Conservation (phyloP, 371 early-diverging fungal genomes). For the Sporodiniella umbellata region DNA sequence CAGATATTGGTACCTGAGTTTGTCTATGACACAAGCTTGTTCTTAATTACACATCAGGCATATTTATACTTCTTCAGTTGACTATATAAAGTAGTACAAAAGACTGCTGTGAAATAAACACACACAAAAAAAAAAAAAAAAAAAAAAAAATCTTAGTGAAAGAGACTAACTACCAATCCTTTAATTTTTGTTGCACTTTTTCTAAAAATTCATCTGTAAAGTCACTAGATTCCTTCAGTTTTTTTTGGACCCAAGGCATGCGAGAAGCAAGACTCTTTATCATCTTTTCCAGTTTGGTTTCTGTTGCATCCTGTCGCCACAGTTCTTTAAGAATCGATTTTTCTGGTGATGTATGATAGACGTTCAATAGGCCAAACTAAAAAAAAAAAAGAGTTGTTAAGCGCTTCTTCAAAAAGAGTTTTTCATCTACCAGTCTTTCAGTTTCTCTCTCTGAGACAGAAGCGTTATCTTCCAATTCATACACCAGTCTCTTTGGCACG, state of each 20-base stretch:
- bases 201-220: conserved; percentile 9
- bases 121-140: too few relatives aligned
- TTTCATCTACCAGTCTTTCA: conserved; percentile 46
- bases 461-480: conserved; percentile 54
- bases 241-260: conserved; percentile 70
- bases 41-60: too few relatives aligned
- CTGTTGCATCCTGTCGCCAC: conserved; percentile 69
- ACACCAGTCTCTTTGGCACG: conserved; percentile 63
- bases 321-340: conserved; percentile 60
- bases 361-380: conserved; percentile 55
- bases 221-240: conserved; percentile 3
- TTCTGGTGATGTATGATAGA: conserved; percentile 55
- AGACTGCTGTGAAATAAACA: too few relatives aligned
- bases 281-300: conserved; percentile 68
- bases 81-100: too few relatives aligned
- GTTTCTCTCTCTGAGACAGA: conserved; percentile 45
- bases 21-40: too few relatives aligned
- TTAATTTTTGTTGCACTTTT: conserved; percentile 13
- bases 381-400: neutral
- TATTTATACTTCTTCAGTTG: too few relatives aligned
- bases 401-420: neutral
- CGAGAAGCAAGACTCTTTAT: conserved; percentile 65
- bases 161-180: conserved; percentile 19
- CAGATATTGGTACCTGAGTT: too few relatives aligned
- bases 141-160: too few relatives aligned